Evolutionary conservation across 345 rosid genomes (phyloP).

Genomic region (Euphorbia lathyris): DNA sequence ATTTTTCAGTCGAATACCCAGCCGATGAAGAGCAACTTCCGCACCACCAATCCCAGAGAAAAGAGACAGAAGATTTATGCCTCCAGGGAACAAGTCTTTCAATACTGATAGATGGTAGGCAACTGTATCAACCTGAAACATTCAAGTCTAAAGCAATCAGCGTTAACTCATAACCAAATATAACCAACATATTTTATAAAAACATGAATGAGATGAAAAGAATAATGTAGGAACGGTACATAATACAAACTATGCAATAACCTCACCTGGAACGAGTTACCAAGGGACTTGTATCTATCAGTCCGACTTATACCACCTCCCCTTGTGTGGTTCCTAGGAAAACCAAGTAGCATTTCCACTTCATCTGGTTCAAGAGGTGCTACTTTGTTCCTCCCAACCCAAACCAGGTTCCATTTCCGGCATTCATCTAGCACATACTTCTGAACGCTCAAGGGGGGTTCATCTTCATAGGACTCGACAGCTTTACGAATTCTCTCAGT

Average conservation of each 20-base stretch:
- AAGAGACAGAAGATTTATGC: slow-evolving; percentile 71
- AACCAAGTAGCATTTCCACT: slow-evolving; percentile 82
- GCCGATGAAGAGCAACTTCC: slow-evolving; percentile 82
- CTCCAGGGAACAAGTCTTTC: slow-evolving; percentile 57
- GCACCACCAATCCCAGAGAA: slow-evolving; percentile 97
- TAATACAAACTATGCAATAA: background rate
- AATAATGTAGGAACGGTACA: background rate
- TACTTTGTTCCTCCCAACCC: slow-evolving; percentile 86
- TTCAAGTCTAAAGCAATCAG: background rate
- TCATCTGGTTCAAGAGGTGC: slow-evolving; percentile 95
- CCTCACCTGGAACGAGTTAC: slow-evolving; percentile 86
- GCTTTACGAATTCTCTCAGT: slow-evolving; percentile 71
- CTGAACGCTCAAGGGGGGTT: slow-evolving; percentile 51
- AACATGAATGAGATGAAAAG: background rate
- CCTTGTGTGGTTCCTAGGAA: slow-evolving; percentile 86
- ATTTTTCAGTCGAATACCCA: slow-evolving; percentile 56
- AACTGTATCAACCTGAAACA: slow-evolving; percentile 81
- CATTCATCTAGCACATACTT: slow-evolving; percentile 62
- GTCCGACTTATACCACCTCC: slow-evolving; percentile 93
- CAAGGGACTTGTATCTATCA: slow-evolving; percentile 77
- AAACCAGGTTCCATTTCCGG: slow-evolving; percentile 84
- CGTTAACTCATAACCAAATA: background rate
- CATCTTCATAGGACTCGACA: slow-evolving; percentile 45
- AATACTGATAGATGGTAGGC: slow-evolving; percentile 80
- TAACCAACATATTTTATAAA: background rate